Base-by-base conservation (phyloP, 2,329 filamentous ascomycete species). In the Microsporum ferrugineum region DNA sequence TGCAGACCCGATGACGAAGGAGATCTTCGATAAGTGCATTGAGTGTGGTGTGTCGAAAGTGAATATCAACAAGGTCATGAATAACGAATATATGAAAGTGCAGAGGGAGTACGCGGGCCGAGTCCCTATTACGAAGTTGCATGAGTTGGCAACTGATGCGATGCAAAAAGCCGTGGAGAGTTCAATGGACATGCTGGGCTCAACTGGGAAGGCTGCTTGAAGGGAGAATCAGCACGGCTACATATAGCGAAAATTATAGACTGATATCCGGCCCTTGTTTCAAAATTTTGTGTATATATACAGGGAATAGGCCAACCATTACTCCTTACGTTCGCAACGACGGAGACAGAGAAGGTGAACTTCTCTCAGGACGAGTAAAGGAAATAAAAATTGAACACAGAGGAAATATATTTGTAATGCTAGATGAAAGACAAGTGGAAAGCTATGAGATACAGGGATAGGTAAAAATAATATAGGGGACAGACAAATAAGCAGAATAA, bases 11-110 rank as follows among this genome's bases (percentile, higher is more conserved):
- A 84, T 83, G 65, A 76, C 78, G 1, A 74, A 78, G 67, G 79
- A 82, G 65, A 78, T 83, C 53, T 79, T 83, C 64, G 71, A 74
- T 47, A 77, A 78, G 67, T 83, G 81, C 61, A 81, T 84, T 63
- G 75, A 76, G 61, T 76, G 76, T 58, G 82, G 82, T 4, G 78
- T 84, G 39, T 77, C 78, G 17, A 80, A 83, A 68, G 73, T 83
- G 45, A 84, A 84, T 70, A 79, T 84, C 55, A 84, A 84, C 66
- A 82, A 83, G 71, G 77, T 82, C 31, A 75, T 84, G 67, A 82
- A 80, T 71, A 72, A 77, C 68, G 71, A 78, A 70, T 78, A 80
- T 71, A 70, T 78, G 62, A 68, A 71, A 61, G 70, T 81, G 64
- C 76, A 77, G 77, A 63, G 70, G 55, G 76, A 79, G 66, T 78